Evolutionary conservation across 2,329 filamentous ascomycete species (phyloP).

Genomic region (Curvularia verruculosa): DNA sequence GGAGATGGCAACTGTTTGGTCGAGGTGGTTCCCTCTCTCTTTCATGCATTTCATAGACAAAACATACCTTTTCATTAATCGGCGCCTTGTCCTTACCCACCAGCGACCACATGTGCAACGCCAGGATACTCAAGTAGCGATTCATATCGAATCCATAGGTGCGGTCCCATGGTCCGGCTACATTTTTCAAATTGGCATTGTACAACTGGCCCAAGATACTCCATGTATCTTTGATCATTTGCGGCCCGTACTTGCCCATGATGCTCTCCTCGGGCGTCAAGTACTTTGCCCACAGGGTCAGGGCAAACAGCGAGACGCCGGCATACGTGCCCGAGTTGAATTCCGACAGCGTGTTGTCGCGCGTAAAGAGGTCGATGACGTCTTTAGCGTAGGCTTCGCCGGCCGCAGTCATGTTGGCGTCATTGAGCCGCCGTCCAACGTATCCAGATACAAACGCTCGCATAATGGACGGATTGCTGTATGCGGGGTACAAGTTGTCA

Average conservation of each 20-base stretch:
- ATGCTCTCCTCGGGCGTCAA: slow-evolving; percentile 57
- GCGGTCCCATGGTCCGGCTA: slow-evolving; percentile 69
- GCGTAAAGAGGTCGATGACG: slow-evolving; percentile 63
- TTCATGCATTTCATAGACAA: background rate
- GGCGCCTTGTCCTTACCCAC: slow-evolving; percentile 56
- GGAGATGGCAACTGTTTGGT: too few species aligned
- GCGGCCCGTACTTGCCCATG: slow-evolving; percentile 59
- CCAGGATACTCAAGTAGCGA: slow-evolving; percentile 64
- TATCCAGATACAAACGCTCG: slow-evolving; percentile 66
- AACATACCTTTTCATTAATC: slow-evolving; percentile 39
- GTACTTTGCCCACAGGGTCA: slow-evolving; percentile 67
- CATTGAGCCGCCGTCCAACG: slow-evolving; percentile 60
- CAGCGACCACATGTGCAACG: slow-evolving; percentile 64
- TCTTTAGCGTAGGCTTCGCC: slow-evolving; percentile 64
- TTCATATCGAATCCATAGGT: slow-evolving; percentile 70
- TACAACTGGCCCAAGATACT: slow-evolving; percentile 59
- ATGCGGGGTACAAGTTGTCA: slow-evolving; percentile 68
- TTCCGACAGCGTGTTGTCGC: slow-evolving; percentile 64
- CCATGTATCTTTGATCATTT: slow-evolving; percentile 63
- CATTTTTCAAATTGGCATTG: slow-evolving; percentile 64
- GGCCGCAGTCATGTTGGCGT: slow-evolving; percentile 64
- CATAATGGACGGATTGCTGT: slow-evolving; percentile 68
- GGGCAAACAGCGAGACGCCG: slow-evolving; percentile 64
- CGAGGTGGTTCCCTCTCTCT: too few species aligned
- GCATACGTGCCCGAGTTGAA: slow-evolving; percentile 69